A percentile compares a stretch with the other conserved stretches of the same genome.
Evolutionary conservation across 768 basidiomycete species (phyloP).

Genomic region (Boletus bicolor): DNA sequence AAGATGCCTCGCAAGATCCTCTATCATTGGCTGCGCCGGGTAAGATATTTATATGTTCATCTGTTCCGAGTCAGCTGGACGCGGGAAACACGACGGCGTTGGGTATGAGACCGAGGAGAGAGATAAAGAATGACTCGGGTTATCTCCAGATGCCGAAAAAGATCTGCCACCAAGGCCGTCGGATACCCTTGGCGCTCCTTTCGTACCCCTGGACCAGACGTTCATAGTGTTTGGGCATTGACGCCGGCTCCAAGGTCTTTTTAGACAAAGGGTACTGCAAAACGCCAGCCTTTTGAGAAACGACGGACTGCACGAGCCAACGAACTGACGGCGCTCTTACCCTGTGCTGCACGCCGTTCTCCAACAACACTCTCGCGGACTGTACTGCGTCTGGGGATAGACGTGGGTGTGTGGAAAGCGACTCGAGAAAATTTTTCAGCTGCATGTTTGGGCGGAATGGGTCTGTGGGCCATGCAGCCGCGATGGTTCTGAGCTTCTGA

Average conservation of each 20-base stretch:
- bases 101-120: background rate
- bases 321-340: slow-evolving; percentile 32
- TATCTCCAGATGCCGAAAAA: slow-evolving; percentile 69
- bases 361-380: slow-evolving; percentile 52
- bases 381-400: slow-evolving; percentile 60
- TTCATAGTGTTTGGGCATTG: slow-evolving; percentile 70
- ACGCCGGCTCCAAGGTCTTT: slow-evolving; percentile 63
- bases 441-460: slow-evolving; percentile 78
- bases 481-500: slow-evolving; percentile 52
- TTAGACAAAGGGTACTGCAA: slow-evolving; percentile 63
- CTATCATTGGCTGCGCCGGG: background rate
- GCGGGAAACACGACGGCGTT: no score
- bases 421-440: slow-evolving; percentile 59
- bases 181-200: slow-evolving; percentile 73
- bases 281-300: slow-evolving; percentile 9
- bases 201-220: slow-evolving; percentile 71
- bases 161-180: slow-evolving; percentile 80
- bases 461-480: slow-evolving; percentile 63
- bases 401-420: slow-evolving; percentile 65
- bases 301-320: background rate
- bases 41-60: background rate
- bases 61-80: slow-evolving; percentile 4
- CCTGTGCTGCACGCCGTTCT: slow-evolving; percentile 56
- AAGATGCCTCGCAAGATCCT: background rate
- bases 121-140: background rate